Conservation (phyloP, 1,284 basidiomycete genomes). For the Cryptococcus wingfieldii region DNA sequence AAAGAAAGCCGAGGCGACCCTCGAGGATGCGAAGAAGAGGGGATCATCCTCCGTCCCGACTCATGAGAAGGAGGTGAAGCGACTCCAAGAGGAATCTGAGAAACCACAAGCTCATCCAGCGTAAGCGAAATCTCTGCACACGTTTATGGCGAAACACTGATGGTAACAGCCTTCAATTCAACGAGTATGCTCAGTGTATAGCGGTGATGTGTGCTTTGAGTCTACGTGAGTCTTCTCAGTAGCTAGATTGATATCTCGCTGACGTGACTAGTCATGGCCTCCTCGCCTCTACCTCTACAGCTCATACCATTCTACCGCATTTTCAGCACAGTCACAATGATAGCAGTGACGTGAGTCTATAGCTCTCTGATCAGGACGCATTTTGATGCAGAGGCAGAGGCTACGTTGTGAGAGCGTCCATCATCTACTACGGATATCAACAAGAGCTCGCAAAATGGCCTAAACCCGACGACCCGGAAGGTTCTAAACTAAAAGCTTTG, state of each 20-base stretch:
- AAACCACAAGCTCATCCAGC: conserved; percentile 30
- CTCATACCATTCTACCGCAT: conserved; percentile 30
- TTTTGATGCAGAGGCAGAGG: conserved; percentile 11
- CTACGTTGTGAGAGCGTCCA: conserved; percentile 21
- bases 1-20: conserved; percentile 13
- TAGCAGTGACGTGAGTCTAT: conserved; percentile 27
- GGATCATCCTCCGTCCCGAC: conserved; percentile 10
- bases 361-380: neutral
- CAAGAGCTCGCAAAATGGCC: conserved; percentile 23
- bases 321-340: conserved; percentile 29
- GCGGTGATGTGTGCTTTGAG: conserved; percentile 29
- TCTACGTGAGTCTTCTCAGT: conserved; percentile 19
- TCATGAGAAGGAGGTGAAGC: conserved; percentile 12
- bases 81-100: conserved; percentile 26
- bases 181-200: conserved; percentile 30
- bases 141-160: neutral
- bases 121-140: too few relatives aligned
- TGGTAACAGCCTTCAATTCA: conserved; percentile 28
- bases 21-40: conserved; percentile 7
- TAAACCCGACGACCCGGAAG: conserved; percentile 7
- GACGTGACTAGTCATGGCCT: conserved; percentile 18
- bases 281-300: conserved; percentile 19
- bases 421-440: conserved; percentile 38
- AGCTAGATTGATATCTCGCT: neutral
- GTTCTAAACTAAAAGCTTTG: conserved; percentile 12